Conservation (phyloP, 2,329 filamentous ascomycete species). For the Cladobotryum mycophilum region DNA sequence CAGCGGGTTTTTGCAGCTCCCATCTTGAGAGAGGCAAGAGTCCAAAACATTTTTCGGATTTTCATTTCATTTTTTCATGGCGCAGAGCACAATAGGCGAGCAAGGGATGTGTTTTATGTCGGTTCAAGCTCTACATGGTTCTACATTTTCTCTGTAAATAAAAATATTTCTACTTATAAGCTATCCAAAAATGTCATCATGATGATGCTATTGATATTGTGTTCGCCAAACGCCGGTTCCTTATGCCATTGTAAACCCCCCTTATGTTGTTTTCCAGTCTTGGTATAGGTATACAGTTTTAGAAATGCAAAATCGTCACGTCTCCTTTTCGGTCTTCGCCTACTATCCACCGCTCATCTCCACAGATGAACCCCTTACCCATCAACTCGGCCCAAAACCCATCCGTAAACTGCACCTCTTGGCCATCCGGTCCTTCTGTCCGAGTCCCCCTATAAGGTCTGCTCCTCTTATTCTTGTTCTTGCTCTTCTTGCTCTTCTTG, state of each 20-base stretch:
- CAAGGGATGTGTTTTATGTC: too few relatives aligned
- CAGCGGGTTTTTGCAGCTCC: conserved; percentile 47
- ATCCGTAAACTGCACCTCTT: conserved; percentile 37
- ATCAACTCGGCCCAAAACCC: conserved; percentile 43
- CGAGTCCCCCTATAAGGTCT: not conserved
- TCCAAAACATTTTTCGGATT: too few relatives aligned
- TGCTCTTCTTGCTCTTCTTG: too few relatives aligned
- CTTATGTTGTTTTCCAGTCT: conserved; percentile 12
- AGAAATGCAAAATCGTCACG: conserved; percentile 50
- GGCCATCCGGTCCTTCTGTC: conserved; percentile 14
- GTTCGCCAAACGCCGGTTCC: too few relatives aligned
- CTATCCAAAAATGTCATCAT: too few relatives aligned
- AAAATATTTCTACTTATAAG: too few relatives aligned
- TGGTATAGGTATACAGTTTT: conserved; percentile 9
- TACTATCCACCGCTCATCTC: conserved; percentile 56
- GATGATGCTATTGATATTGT: too few relatives aligned
- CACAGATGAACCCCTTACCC: conserved; percentile 47
- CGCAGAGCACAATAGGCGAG: too few relatives aligned
- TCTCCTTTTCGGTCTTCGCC: conserved; percentile 48
- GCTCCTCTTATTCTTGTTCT: conserved; percentile 7
- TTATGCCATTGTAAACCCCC: not conserved
- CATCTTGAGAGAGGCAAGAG: conserved; percentile 14
- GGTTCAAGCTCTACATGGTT: too few relatives aligned
- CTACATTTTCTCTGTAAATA: too few relatives aligned
- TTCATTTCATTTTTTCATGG: not conserved